Percentiles rank a stretch among this genome's conserved stretches.
Evolutionary conservation across 345 rosid species (phyloP).

Genomic region (Salix udensis): DNA sequence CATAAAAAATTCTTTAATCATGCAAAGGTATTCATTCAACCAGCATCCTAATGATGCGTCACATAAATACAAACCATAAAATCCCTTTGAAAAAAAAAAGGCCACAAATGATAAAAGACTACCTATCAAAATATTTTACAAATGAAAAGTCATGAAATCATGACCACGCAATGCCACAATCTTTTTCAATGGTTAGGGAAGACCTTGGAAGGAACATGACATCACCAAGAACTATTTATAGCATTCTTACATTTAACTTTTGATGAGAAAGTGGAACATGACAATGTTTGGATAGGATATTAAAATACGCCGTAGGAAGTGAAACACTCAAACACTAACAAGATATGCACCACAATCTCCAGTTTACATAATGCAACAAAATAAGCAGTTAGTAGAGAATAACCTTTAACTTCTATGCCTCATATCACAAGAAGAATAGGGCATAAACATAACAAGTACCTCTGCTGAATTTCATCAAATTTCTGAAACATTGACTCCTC

Average conservation of each 20-base stretch:
- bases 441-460: constrained; percentile 36
- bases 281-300: too few species aligned
- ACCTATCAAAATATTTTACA: background rate
- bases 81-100: background rate
- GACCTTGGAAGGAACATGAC: background rate
- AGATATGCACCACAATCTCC: background rate
- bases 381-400: background rate
- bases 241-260: background rate
- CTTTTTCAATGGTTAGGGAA: background rate
- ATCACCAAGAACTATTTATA: background rate
- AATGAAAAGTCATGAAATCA: background rate
- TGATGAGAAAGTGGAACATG: background rate
- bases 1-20: constrained; percentile 10
- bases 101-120: background rate
- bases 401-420: background rate
- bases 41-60: background rate
- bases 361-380: background rate
- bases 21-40: constrained; percentile 1
- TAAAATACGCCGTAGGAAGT: background rate
- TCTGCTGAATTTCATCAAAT: constrained; percentile 51
- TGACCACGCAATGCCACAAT: background rate
- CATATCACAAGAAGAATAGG: background rate
- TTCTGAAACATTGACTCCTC: constrained; percentile 67
- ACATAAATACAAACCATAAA: background rate
- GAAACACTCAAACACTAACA: background rate